These are phyloP conservation scores for Mentha longifolia DNA, from an alignment of 257 asterid species.

Conservation along the genomic window DNA sequence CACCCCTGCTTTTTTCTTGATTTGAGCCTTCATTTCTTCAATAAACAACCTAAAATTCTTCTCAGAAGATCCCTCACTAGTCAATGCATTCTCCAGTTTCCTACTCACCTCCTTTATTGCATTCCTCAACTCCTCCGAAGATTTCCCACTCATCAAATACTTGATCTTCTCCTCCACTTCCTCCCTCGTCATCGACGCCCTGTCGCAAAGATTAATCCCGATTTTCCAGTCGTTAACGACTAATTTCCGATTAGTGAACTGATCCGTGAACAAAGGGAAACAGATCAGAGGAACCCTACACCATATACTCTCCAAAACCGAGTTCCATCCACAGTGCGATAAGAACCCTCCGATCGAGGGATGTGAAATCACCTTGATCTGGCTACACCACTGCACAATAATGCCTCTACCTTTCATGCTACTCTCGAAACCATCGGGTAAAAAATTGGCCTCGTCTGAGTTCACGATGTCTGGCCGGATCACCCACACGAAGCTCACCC, in stretches of 20 bases:
- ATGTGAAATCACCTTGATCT: conserved; percentile 63
- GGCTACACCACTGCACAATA: conserved; percentile 70
- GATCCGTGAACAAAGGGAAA: conserved; percentile 68
- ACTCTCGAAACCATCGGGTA: conserved; percentile 50
- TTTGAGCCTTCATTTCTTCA: conserved; percentile 50
- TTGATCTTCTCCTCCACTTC: conserved; percentile 57
- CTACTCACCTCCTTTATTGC: conserved; percentile 52
- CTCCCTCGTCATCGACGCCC: conserved; percentile 41
- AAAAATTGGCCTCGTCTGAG: conserved; percentile 47
- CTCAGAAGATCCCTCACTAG: conserved; percentile 60
- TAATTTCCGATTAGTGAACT: conserved; percentile 69
- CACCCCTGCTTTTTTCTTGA: conserved; percentile 42
- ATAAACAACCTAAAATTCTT: conserved; percentile 49
- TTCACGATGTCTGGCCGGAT: conserved; percentile 68
- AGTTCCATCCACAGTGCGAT: conserved; percentile 86
- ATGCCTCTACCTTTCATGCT: conserved; percentile 47
- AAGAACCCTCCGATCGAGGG: conserved; percentile 67
- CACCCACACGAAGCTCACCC: conserved; percentile 68
- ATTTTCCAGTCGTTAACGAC: conserved; percentile 78
- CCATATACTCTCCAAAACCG: conserved; percentile 69
- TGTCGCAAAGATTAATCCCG: conserved; percentile 62
- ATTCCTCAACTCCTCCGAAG: conserved; percentile 44
- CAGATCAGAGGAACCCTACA: conserved; percentile 61
- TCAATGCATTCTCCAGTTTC: conserved; percentile 55
- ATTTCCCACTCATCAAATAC: conserved; percentile 52